Evolutionary conservation across 805 yeast genomes (phyloP).

Genomic region (Lachancea nothofagi): DNA sequence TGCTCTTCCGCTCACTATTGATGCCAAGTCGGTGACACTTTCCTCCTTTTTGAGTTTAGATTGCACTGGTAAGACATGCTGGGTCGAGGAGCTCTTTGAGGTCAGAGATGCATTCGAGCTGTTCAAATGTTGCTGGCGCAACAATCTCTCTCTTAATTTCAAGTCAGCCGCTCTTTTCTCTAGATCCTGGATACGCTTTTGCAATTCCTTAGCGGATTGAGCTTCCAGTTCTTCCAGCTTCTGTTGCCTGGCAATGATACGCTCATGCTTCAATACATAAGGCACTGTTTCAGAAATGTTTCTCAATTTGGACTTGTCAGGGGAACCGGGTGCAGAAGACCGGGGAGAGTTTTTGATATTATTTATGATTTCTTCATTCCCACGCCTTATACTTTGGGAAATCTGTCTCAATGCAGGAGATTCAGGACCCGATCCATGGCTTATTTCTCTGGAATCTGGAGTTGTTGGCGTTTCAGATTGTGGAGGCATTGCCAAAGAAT

Average conservation of each 20-base stretch:
- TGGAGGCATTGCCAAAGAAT: constrained; percentile 22
- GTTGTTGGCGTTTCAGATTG: constrained; percentile 22
- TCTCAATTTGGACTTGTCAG: constrained; percentile 58
- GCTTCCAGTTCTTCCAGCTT: constrained; percentile 75
- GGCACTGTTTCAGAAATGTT: constrained; percentile 81
- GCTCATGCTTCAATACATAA: constrained; percentile 73
- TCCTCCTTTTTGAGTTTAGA: constrained; percentile 43
- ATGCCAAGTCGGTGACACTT: constrained; percentile 50
- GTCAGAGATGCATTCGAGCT: constrained; percentile 18
- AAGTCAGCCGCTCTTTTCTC: constrained; percentile 70
- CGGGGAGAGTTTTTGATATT: constrained; percentile 34
- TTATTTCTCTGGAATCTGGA: constrained; percentile 14
- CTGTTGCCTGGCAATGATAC: constrained; percentile 66
- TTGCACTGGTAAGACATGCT: constrained; percentile 14
- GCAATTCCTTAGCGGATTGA: constrained; percentile 67
- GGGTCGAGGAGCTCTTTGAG: constrained; percentile 11
- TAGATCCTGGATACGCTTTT: constrained; percentile 66
- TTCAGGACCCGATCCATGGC: constrained; percentile 14
- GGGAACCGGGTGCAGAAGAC: constrained; percentile 29
- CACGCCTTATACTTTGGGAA: constrained; percentile 33
- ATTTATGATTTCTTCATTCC: constrained; percentile 36
- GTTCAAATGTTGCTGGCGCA: constrained; percentile 29
- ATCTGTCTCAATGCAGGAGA: constrained; percentile 37
- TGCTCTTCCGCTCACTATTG: constrained; percentile 34
- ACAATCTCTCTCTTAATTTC: constrained; percentile 56